phyloP scores from a whole-genome alignment of 805 yeast genomes.

The Ogataea henricii region DNA sequence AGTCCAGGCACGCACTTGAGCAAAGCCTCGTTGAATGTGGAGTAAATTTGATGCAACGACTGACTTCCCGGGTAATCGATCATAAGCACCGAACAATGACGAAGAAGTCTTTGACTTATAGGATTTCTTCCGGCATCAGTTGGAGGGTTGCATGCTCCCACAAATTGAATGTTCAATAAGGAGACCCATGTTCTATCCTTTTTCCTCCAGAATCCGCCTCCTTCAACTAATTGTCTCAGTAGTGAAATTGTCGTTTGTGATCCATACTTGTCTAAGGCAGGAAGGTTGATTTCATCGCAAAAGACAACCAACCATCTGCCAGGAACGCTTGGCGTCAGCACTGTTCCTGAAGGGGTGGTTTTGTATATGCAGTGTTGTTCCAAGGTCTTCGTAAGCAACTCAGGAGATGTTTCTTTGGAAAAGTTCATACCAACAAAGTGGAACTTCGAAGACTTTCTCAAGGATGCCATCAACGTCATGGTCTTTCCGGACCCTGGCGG shows the following conservation, averaged over 20 bases:
- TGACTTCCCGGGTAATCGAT: constrained; percentile 74
- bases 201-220: constrained; percentile 75
- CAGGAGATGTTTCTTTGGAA: constrained; percentile 76
- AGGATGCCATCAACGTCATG: constrained; percentile 76
- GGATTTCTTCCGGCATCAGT: constrained; percentile 71
- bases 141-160: constrained; percentile 96
- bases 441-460: constrained; percentile 57
- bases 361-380: constrained; percentile 73
- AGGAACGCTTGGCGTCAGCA: constrained; percentile 56
- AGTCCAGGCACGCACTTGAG: constrained; percentile 63
- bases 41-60: constrained; percentile 70
- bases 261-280: constrained; percentile 68
- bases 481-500: constrained; percentile 99
- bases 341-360: constrained; percentile 50
- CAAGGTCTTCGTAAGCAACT: constrained; percentile 58
- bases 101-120: constrained; percentile 60
- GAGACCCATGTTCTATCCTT: constrained; percentile 65
- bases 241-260: constrained; percentile 72
- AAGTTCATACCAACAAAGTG: constrained; percentile 74
- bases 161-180: constrained; percentile 67
- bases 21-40: constrained; percentile 54
- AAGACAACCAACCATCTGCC: constrained; percentile 80
- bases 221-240: constrained; percentile 72
- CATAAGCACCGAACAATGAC: constrained; percentile 66
- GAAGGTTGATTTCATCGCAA: constrained; percentile 90